Conservation (phyloP, 202 grass and related monocot species). For the Saccharum hybrid region DNA sequence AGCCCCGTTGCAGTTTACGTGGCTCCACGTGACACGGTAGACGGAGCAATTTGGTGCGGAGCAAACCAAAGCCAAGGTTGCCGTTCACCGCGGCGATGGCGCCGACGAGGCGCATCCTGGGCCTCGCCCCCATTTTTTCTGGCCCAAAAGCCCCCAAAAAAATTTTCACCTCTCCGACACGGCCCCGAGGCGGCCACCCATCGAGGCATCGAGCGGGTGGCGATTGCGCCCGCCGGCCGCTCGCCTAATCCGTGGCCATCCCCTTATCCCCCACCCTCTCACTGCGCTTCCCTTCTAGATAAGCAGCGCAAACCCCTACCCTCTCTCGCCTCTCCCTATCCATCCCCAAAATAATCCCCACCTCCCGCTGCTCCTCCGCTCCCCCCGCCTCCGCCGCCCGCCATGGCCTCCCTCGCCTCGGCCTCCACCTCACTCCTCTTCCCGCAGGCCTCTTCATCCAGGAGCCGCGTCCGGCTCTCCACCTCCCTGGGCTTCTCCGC, state of each 20-base stretch:
- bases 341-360: conserved; percentile 48
- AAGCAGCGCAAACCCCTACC: conserved; percentile 46
- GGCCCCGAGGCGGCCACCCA: conserved; percentile 15
- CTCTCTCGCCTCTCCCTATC: conserved; percentile 31
- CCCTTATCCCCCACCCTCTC: conserved; percentile 45
- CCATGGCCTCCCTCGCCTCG: conserved; percentile 69
- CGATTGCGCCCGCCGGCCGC: conserved; percentile 20
- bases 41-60: background rate
- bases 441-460: conserved; percentile 57
- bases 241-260: conserved; percentile 55
- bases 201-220: conserved; percentile 41
- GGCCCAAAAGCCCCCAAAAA: conserved; percentile 39
- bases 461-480: conserved; percentile 42
- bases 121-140: conserved; percentile 51
- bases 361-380: conserved; percentile 27
- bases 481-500: conserved; percentile 47
- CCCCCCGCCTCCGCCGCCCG: conserved; percentile 31
- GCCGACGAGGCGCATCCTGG: conserved; percentile 50
- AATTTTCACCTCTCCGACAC: conserved; percentile 8
- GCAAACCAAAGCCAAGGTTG: background rate
- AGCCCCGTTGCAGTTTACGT: conserved; percentile 6
- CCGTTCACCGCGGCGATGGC: conserved; percentile 17
- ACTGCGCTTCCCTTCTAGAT: conserved; percentile 46
- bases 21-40: conserved; percentile 31
- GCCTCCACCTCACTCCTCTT: conserved; percentile 61